Conservation (phyloP, 2,329 filamentous ascomycete genomes). For the Clarireedia hainanense region DNA sequence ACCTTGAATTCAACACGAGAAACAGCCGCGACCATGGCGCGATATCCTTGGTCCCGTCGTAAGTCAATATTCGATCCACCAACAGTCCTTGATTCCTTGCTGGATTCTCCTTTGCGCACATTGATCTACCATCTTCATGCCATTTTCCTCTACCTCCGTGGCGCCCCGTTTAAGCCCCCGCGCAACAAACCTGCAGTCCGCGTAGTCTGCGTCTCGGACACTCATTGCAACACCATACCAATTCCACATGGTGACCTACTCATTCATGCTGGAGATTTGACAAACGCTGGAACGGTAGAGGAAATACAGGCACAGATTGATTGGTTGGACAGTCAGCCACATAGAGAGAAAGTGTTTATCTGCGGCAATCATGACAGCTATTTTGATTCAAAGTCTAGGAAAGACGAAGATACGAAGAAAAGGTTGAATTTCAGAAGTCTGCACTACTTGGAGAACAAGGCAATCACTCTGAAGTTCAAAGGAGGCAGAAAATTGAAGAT, state of each 20-base stretch:
- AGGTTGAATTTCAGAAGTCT: constrained; percentile 59
- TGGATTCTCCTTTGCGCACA: constrained; percentile 61
- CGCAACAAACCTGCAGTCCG: constrained; percentile 51
- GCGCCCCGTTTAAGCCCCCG: constrained; percentile 52
- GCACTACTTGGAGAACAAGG: constrained; percentile 66
- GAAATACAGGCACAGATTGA: constrained; percentile 79
- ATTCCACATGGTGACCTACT: constrained; percentile 76
- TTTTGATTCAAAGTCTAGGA: constrained; percentile 62
- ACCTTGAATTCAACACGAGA: not conserved
- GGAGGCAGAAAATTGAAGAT: constrained; percentile 55
- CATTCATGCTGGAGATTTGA: constrained; percentile 84
- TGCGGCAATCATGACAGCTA: constrained; percentile 86
- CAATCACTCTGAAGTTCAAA: constrained; percentile 55
- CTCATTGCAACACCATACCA: constrained; percentile 58
- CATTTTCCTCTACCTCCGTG: constrained; percentile 59
- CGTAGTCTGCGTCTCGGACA: constrained; percentile 86
- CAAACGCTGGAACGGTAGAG: constrained; percentile 59
- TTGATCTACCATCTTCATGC: constrained; percentile 56
- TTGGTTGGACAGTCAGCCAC: constrained; percentile 69
- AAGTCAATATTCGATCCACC: constrained; percentile 25
- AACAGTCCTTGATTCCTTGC: constrained; percentile 51
- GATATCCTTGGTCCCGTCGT: constrained; percentile 26
- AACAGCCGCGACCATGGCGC: not conserved
- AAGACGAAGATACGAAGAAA: constrained; percentile 45
- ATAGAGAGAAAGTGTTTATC: constrained; percentile 73